phyloP scores from a whole-genome alignment of 2,329 filamentous ascomycete species.

The Trichoderma atrobrunneum region DNA sequence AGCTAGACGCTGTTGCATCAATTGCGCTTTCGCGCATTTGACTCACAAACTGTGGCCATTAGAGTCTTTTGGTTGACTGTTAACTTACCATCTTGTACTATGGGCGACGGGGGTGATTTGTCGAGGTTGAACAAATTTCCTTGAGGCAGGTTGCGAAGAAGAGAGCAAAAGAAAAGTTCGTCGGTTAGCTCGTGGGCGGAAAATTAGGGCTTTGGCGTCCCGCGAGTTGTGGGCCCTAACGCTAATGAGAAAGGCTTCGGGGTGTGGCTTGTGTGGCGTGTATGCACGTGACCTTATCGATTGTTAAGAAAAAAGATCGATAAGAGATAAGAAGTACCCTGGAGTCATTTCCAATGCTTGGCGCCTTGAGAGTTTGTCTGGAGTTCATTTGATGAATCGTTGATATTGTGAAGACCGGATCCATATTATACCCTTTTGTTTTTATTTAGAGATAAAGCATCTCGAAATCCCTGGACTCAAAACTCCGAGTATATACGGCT shows the following conservation, averaged over 20 bases:
- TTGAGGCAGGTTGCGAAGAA: constrained; percentile 29
- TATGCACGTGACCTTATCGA: constrained; percentile 18
- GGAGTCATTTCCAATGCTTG: background rate
- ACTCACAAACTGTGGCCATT: constrained; percentile 40
- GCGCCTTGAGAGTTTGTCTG: background rate
- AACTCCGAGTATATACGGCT: too few species aligned
- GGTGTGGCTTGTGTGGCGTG: background rate
- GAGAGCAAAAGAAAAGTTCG: constrained; percentile 28
- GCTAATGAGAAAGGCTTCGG: background rate
- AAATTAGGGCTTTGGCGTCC: constrained; percentile 38
- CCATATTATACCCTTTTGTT: background rate
- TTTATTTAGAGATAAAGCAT: background rate
- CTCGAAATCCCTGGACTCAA: background rate
- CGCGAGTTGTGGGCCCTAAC: constrained; percentile 11
- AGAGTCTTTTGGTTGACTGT: constrained; percentile 33
- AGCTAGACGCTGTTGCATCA: constrained; percentile 33
- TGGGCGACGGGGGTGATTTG: constrained; percentile 35
- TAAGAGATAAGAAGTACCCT: background rate
- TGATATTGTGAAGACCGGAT: background rate
- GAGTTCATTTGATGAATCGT: background rate
- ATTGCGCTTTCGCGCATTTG: constrained; percentile 35
- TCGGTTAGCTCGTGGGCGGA: constrained; percentile 33
- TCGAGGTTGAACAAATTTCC: constrained; percentile 36
- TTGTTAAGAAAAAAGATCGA: background rate
- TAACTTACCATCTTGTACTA: constrained; percentile 44